Evolutionary conservation across 2,329 filamentous ascomycete genomes (phyloP), one percentile per base, ranked within the genome.

Genomic region (Talaromyces sp.): DNA sequence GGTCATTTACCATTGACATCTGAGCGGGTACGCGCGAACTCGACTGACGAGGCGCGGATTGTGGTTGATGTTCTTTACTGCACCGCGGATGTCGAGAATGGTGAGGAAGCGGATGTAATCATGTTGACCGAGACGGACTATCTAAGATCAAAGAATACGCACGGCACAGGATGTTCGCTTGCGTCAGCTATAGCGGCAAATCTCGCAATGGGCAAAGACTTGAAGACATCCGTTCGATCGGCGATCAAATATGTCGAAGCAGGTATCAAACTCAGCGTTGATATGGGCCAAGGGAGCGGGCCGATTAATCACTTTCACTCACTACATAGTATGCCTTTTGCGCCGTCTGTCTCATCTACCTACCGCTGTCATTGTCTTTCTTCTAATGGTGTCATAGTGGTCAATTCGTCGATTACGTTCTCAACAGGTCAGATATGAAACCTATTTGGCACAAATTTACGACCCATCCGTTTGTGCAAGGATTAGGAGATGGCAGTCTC

Each of bases 81-180:
- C 18, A 28, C 46, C 56, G 42, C 37, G 16, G 89, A 91, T 40
- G 39, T 8, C 39, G 39, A 40, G 39, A 18, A 40, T 6, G 82
- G 82, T 0, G 80, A 78, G 0, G 75, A 83, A n/a, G n/a, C n/a
- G n/a, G 74, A 78, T 0, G 75, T 83, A 18, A 74, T 83, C 0
- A 80, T 86, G 1, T 79, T 86, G 42, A 83, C 96, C 56, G 83
- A 92, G 74, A 90, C 86, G 42, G 81, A 82, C 4, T 97, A 89
- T 71, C 82, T 91, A 66, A 77, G 82, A 9, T 92, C 89, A 8
- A 88, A 82, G 64, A 93, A 93, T 71, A 98, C 93, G 0, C 95
- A 99, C 71, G 95, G 95, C 0, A 98, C 95, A 0, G 95, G 95
- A 3, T 99, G 95, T 72, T 96, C 92, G 9, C 83, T 98, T 64